Evolutionary conservation across 2,329 filamentous ascomycete genomes (phyloP).

Genomic region (Decorospora gaudefroyi): DNA sequence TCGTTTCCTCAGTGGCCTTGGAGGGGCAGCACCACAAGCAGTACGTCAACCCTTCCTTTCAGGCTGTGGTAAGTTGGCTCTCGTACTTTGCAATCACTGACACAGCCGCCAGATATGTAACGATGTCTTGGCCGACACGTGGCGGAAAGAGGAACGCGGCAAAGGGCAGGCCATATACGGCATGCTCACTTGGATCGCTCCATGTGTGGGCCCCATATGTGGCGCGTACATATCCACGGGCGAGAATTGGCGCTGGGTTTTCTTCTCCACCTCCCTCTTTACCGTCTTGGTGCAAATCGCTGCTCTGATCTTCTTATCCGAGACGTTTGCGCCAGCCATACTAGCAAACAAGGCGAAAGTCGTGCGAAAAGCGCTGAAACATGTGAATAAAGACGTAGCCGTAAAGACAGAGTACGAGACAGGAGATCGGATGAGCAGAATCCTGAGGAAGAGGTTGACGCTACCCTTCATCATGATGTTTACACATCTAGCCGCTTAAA

Average conservation of each 20-base stretch:
- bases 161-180: slow-evolving; percentile 65
- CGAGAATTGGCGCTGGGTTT: slow-evolving; percentile 69
- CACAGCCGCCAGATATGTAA: slow-evolving; percentile 33
- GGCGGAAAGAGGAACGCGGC: slow-evolving; percentile 64
- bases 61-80: neutral
- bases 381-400: slow-evolving; percentile 17
- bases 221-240: slow-evolving; percentile 33
- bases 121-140: slow-evolving; percentile 57
- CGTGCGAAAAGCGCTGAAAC: slow-evolving; percentile 52
- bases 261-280: slow-evolving; percentile 67
- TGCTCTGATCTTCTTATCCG: slow-evolving; percentile 62
- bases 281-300: slow-evolving; percentile 63
- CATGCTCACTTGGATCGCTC: slow-evolving; percentile 65
- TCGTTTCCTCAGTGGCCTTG: slow-evolving; percentile 42
- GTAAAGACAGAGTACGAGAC: slow-evolving; percentile 50
- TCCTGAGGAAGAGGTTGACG: slow-evolving; percentile 34
- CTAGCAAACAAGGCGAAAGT: slow-evolving; percentile 52
- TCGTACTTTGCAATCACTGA: slow-evolving; percentile 5
- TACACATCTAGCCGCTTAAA: slow-evolving; percentile 65
- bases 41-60: slow-evolving; percentile 19
- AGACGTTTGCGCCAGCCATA: slow-evolving; percentile 55
- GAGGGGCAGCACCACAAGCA: slow-evolving; percentile 42
- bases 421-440: slow-evolving; percentile 32
- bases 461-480: slow-evolving; percentile 57
- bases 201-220: slow-evolving; percentile 58